Base-by-base conservation (phyloP, 2,329 filamentous ascomycete genomes). In the Xylaria arbuscula region DNA sequence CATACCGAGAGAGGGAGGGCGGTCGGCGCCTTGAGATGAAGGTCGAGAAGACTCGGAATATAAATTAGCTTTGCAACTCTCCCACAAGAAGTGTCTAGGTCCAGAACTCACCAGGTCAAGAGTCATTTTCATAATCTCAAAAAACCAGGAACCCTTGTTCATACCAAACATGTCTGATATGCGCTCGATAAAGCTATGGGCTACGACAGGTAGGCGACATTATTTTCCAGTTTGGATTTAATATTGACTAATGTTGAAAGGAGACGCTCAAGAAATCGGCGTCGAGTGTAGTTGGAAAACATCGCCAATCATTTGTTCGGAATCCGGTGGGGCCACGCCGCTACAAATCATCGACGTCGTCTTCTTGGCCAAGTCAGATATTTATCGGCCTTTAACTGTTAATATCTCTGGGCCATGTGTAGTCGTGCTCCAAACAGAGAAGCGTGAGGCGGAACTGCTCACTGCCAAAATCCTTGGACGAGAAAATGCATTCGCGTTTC, bases 291-390 rank as follows among this genome's bases (percentile, higher is more conserved):
- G 51, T 32, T 76, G 71, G 71, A 34, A 32, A 50, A 67, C 50
- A 24, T 67, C 62, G 2, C 60, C 42, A 53, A 51, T 32, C 8
- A 59, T 62, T 11, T 64, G 32, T 19, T 60, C 58, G 34, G 22
- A 55, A 13, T 54, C 50, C 17, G 19, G 42, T 17, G 58, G 36
- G 36, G 55, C 51, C 6, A 74, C 72, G 6, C 55, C 69, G 19
- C 38, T 68, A 19, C 73, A 75, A 28, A 51, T 66, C 19, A 55
- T 76, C 56, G 73, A 76, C 42, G n/a, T 74, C 13, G 42, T 62
- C 22, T 64, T 75, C 24, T 67, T 67, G 17, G 62, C 51, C 28
- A 69, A 53, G 9, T 45, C n/a, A n/a, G n/a, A 58, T 13, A 34
- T 45, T 13, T 2, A 47, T 57, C 50, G 9, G n/a, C 61, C 42